These are phyloP conservation scores for Nicotiana knightiana DNA, from an alignment of 257 asterid species.

Conservation along the genomic window DNA sequence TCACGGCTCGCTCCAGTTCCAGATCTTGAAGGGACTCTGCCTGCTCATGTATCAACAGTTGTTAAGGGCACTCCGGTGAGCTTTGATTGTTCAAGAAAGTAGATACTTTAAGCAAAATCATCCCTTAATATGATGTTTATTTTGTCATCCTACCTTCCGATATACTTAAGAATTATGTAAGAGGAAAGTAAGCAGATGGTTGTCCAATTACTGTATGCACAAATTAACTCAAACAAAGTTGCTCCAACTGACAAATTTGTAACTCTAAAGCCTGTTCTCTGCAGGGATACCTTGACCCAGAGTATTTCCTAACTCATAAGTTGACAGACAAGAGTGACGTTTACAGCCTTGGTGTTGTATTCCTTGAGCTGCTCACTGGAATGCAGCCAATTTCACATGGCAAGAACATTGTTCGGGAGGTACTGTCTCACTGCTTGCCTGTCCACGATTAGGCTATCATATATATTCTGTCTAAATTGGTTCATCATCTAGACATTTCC, in stretches of 20 bases:
- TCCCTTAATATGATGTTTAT: background rate
- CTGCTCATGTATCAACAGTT: slow-evolving; percentile 83
- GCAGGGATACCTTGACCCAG: slow-evolving; percentile 99
- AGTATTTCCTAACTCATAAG: slow-evolving; percentile 85
- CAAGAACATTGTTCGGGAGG: slow-evolving; percentile 98
- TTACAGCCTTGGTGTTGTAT: slow-evolving; percentile 93
- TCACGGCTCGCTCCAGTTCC: slow-evolving; percentile 88
- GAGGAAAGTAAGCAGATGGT: background rate
- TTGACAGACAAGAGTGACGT: slow-evolving; percentile 96
- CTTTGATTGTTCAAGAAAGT: background rate
- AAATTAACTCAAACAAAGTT: no score
- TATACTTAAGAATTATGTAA: background rate
- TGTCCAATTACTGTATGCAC: no score
- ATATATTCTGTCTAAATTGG: background rate
- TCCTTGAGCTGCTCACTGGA: slow-evolving; percentile 84
- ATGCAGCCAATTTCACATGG: slow-evolving; percentile 96
- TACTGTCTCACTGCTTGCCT: slow-evolving; percentile 14
- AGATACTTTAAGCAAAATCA: background rate
- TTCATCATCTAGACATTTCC: background rate
- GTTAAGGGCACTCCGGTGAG: slow-evolving; percentile 98
- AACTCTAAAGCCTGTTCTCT: slow-evolving; percentile 7
- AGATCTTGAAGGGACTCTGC: slow-evolving; percentile 67
- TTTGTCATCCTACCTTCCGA: background rate
- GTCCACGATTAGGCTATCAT: background rate
- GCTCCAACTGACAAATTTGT: background rate